A percentile compares a stretch with the other conserved stretches of the same genome.
phyloP scores from a whole-genome alignment of 2,329 filamentous ascomycete species.

The Dichotomopilus funicola region DNA sequence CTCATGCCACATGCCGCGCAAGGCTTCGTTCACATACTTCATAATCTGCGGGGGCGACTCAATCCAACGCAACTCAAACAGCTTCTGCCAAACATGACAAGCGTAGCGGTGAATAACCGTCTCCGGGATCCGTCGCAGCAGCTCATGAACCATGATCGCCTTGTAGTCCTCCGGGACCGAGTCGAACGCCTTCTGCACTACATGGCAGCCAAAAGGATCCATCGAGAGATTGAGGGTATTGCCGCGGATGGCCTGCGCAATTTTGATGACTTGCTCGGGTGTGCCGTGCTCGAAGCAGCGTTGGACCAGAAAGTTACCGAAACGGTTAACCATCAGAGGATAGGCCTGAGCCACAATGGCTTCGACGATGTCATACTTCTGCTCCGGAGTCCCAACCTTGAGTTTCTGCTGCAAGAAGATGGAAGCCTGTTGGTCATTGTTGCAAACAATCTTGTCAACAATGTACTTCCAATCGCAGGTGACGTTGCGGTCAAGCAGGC shows the following conservation, averaged over 20 bases:
- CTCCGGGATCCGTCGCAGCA: conserved; percentile 90
- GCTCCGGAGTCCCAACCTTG: conserved; percentile 88
- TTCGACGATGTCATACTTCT: conserved; percentile 96
- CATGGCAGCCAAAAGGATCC: conserved; percentile 97
- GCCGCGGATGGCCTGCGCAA: conserved; percentile 87
- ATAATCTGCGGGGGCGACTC: conserved; percentile 95
- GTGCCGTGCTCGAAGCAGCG: conserved; percentile 98
- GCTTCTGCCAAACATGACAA: conserved; percentile 98
- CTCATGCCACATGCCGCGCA: conserved; percentile 97
- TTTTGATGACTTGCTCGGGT: conserved; percentile 86
- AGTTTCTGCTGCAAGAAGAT: conserved; percentile 99
- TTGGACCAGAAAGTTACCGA: conserved; percentile 97
- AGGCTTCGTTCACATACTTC: conserved; percentile 93
- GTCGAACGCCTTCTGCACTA: conserved; percentile 97
- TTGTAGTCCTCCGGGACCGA: conserved; percentile 97
- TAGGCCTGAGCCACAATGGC: conserved; percentile 94
- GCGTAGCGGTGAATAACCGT: conserved; percentile 98
- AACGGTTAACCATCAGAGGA: conserved; percentile 94
- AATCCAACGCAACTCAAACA: conserved; percentile 95
- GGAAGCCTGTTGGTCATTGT: conserved; percentile 97
- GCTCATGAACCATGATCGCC: conserved; percentile 96
- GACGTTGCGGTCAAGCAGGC: conserved; percentile 88
- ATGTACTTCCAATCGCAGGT: conserved; percentile 99
- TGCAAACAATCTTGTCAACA: conserved; percentile 98
- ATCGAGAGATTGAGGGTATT: conserved; percentile 93